A percentile compares a stretch with the other conserved stretches of the same genome.
These are phyloP conservation scores for Coniella vitis DNA, from an alignment of 2,329 filamentous ascomycete species.

Conservation along the genomic window DNA sequence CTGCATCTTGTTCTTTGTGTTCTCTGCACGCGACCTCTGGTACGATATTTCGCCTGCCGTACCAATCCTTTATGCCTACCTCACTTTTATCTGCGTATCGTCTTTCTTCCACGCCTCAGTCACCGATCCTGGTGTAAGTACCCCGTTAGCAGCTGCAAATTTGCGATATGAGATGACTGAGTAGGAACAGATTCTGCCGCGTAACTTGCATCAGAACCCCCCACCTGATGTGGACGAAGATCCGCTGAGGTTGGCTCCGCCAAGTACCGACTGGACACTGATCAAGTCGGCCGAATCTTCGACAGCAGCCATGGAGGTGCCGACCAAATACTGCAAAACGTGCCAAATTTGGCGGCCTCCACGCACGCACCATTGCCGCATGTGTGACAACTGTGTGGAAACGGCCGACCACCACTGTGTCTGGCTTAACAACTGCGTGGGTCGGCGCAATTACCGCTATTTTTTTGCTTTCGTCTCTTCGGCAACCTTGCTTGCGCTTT, in stretches of 20 bases:
- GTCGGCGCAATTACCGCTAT: constrained; percentile 93
- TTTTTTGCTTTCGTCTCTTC: constrained; percentile 89
- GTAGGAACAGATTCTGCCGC: constrained; percentile 74
- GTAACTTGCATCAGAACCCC: constrained; percentile 88
- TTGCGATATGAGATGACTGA: constrained; percentile 7
- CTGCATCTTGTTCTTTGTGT: constrained; percentile 74
- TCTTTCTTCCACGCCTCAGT: constrained; percentile 91
- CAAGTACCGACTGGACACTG: constrained; percentile 89
- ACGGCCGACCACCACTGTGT: constrained; percentile 98
- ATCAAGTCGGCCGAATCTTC: constrained; percentile 70
- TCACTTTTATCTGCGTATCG: constrained; percentile 85
- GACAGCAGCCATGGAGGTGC: constrained; percentile 91
- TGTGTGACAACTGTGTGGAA: constrained; percentile 96
- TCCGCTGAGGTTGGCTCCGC: constrained; percentile 71
- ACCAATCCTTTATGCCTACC: constrained; percentile 81
- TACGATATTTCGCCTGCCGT: constrained; percentile 79
- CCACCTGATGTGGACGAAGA: constrained; percentile 68
- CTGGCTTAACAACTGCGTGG: constrained; percentile 98
- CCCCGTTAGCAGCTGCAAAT: background rate
- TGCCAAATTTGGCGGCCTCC: constrained; percentile 97
- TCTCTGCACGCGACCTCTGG: constrained; percentile 82
- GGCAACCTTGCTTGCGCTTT: constrained; percentile 68
- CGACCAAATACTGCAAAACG: constrained; percentile 95
- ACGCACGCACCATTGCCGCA: constrained; percentile 88
- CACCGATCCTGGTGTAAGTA: constrained; percentile 83